Evolutionary conservation across 768 basidiomycete genomes (phyloP).

Genomic region (Roridomyces roridus): DNA sequence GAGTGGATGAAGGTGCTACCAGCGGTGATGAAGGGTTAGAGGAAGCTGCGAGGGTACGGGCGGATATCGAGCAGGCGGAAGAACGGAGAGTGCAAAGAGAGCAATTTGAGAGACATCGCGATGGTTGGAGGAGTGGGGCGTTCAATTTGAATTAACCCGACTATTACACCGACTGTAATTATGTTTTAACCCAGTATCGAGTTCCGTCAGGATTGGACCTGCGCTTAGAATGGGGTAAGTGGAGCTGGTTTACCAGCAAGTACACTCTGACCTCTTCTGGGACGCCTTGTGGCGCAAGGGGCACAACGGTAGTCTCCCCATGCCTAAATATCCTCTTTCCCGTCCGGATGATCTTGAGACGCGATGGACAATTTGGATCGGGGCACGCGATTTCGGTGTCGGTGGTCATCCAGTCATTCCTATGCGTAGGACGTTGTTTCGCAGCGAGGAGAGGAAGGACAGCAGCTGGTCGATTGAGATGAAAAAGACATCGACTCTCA

Average conservation of each 20-base stretch:
- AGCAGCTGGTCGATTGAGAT: conserved; percentile 44
- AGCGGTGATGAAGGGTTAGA: too few species aligned
- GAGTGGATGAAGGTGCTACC: conserved; percentile 29
- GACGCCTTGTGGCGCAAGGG: conserved; percentile 23
- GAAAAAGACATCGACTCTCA: neutral
- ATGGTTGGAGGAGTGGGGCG: conserved; percentile 40
- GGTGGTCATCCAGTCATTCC: conserved; percentile 72
- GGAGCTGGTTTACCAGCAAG: too few species aligned
- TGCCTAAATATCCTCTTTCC: conserved; percentile 60
- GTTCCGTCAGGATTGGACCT: too few species aligned
- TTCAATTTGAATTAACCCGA: conserved; percentile 35
- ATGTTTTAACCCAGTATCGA: too few species aligned
- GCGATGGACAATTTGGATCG: conserved; percentile 68
- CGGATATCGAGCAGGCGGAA: conserved; percentile 28
- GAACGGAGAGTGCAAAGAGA: conserved; percentile 32
- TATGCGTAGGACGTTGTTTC: conserved; percentile 62
- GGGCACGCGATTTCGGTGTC: conserved; percentile 72
- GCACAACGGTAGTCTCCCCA: conserved; percentile 58
- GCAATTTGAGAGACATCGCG: conserved; percentile 25
- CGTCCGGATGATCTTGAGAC: conserved; percentile 55
- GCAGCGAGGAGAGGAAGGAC: conserved; percentile 72
- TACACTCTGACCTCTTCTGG: too few species aligned
- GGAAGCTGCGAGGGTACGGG: conserved; percentile 23
- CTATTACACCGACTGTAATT: neutral
- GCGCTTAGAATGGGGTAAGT: too few species aligned